Conservation (phyloP, 306 rosid genomes). For the Quercus glauca region DNA sequence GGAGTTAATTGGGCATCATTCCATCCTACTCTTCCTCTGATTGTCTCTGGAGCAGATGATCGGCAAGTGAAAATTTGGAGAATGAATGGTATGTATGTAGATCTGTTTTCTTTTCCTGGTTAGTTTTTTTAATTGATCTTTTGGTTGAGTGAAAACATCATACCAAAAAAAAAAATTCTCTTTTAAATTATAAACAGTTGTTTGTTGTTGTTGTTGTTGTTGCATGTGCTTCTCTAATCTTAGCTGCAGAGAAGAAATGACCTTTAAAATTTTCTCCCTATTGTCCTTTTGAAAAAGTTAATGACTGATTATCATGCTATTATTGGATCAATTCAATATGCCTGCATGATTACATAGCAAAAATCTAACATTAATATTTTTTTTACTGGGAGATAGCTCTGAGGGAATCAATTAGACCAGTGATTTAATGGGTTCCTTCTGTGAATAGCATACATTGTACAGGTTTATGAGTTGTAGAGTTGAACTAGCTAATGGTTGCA, state of each 20-base stretch:
- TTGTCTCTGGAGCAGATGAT: slow-evolving; percentile 97
- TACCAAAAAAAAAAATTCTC: background rate
- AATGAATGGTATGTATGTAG: slow-evolving; percentile 68
- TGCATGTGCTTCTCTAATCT: background rate
- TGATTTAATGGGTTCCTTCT: background rate
- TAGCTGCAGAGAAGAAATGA: background rate
- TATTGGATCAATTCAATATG: too few relatives aligned
- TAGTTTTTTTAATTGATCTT: background rate
- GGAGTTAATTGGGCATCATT: slow-evolving; percentile 98
- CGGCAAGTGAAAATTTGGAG: slow-evolving; percentile 96
- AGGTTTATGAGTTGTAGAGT: background rate
- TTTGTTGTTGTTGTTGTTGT: too few relatives aligned
- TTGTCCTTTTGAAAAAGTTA: background rate
- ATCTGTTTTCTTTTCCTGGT: background rate
- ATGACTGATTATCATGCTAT: background rate
- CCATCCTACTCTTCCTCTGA: slow-evolving; percentile 89
- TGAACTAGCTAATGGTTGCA: background rate
- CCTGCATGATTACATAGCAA: background rate
- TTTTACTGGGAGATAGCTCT: background rate
- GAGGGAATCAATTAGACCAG: background rate
- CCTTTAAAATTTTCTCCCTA: too few relatives aligned
- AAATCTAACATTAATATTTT: background rate
- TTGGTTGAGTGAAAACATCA: background rate
- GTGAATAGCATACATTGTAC: background rate
- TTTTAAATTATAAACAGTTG: background rate